phyloP scores from a whole-genome alignment of 768 basidiomycete genomes.

The Kwoniella sp. region DNA sequence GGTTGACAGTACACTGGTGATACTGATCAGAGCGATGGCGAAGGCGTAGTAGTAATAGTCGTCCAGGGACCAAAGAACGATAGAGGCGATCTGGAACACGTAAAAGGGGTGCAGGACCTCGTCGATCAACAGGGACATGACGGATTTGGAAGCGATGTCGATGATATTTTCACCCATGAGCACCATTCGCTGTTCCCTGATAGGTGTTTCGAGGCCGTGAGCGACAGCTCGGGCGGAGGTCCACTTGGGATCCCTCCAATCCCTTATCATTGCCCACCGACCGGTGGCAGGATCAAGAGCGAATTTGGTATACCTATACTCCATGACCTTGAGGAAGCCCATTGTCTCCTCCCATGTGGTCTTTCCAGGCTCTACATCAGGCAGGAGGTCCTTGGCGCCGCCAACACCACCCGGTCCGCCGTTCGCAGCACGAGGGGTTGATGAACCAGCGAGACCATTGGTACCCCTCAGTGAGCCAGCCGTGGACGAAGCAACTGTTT shows the following conservation, averaged over 20 bases:
- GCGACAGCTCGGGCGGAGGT: constrained; percentile 61
- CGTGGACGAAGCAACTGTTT: constrained; percentile 16
- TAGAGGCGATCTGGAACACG: constrained; percentile 94
- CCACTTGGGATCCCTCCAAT: constrained; percentile 85
- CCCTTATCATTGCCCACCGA: constrained; percentile 71
- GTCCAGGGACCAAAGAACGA: constrained; percentile 88
- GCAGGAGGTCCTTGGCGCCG: constrained; percentile 48
- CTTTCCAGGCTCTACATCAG: constrained; percentile 48
- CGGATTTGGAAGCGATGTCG: constrained; percentile 83
- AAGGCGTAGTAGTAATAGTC: constrained; percentile 97
- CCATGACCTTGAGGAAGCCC: constrained; percentile 62
- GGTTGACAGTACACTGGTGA: constrained; percentile 75
- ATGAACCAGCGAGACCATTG: constrained; percentile 10
- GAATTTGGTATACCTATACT: constrained; percentile 90
- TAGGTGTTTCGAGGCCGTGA: constrained; percentile 58
- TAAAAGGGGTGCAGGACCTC: constrained; percentile 98
- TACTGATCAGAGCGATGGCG: constrained; percentile 87
- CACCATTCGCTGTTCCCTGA: constrained; percentile 62
- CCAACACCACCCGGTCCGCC: constrained; percentile 37
- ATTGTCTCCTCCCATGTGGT: constrained; percentile 50
- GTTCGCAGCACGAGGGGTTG: constrained; percentile 16
- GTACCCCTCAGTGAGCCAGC: constrained; percentile 20
- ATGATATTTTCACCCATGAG: constrained; percentile 83
- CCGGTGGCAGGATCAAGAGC: constrained; percentile 79
- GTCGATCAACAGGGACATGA: constrained; percentile 71